These are phyloP conservation scores for Lasiodiplodia theobromae DNA, from an alignment of 2,329 filamentous ascomycete species.

Conservation along the genomic window DNA sequence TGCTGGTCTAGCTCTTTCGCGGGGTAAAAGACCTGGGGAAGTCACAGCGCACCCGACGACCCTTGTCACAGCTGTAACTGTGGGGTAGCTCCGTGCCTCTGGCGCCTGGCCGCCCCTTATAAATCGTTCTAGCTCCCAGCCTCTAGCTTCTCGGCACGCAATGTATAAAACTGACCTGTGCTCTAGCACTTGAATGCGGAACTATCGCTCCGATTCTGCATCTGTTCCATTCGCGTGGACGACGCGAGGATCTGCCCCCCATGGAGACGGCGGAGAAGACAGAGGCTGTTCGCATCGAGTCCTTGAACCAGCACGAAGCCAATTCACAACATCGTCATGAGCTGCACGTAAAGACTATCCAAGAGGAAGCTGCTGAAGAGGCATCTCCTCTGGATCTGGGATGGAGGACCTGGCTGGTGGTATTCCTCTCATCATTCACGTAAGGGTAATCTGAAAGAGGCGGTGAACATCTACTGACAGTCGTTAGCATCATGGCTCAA, in stretches of 20 bases:
- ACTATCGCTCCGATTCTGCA: not conserved
- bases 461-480: slow-evolving; percentile 32
- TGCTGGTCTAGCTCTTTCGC: not conserved
- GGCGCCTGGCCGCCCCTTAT: not conserved
- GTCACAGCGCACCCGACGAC: not conserved
- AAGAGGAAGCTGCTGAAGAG: slow-evolving; percentile 41
- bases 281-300: slow-evolving; percentile 1
- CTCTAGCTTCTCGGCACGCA: not conserved
- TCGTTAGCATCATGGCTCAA: slow-evolving; percentile 56
- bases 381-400: slow-evolving; percentile 56
- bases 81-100: slow-evolving; percentile 6
- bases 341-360: slow-evolving; percentile 37
- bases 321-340: slow-evolving; percentile 10
- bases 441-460: slow-evolving; percentile 29
- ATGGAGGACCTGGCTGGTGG: slow-evolving; percentile 63
- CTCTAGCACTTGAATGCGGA: not conserved
- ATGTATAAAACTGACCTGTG: not conserved
- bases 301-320: not conserved
- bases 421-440: slow-evolving; percentile 60
- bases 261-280: slow-evolving; percentile 22
- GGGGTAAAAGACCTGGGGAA: slow-evolving; percentile 20
- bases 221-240: not conserved
- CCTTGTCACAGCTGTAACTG: not conserved
- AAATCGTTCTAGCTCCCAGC: not conserved
- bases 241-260: not conserved